Evolutionary conservation across 148 eudicot species (phyloP).

Genomic region (Dianthus caryophyllus): DNA sequence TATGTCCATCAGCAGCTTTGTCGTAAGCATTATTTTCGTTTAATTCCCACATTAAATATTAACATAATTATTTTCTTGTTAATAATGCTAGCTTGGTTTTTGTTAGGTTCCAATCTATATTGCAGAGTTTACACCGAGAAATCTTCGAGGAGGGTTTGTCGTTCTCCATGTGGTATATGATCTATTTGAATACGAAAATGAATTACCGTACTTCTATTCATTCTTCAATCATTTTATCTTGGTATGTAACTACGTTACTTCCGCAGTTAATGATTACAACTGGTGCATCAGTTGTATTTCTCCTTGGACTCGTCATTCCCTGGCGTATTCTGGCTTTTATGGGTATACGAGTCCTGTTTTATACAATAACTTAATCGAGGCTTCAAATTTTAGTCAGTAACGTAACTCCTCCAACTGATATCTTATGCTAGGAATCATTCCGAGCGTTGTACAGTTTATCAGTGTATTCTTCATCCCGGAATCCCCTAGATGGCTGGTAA

Average conservation of each 20-base stretch:
- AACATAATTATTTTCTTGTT: not conserved
- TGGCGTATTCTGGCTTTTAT: conserved; percentile 36
- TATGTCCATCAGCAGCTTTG: conserved; percentile 17
- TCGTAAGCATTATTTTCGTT: conserved; percentile 21
- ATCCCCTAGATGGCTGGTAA: conserved; percentile 50
- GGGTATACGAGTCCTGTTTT: conserved; percentile 21
- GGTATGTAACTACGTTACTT: not conserved
- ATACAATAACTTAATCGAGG: not conserved
- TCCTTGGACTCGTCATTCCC: conserved; percentile 27
- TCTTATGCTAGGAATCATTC: conserved; percentile 27
- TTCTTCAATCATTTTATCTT: not conserved
- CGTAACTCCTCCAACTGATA: too few relatives aligned
- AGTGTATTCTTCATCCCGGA: conserved; percentile 35
- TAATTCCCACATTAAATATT: not conserved
- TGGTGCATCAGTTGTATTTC: conserved; percentile 23
- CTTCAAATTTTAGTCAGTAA: too few relatives aligned
- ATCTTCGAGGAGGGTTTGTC: conserved; percentile 28
- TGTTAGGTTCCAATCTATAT: conserved; percentile 25
- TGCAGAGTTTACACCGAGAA: conserved; percentile 34
- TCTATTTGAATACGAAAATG: not conserved
- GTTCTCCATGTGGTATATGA: conserved; percentile 24
- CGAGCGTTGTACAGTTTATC: conserved; percentile 28
- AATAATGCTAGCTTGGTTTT: not conserved
- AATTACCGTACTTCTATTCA: not conserved
- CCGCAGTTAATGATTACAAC: conserved; percentile 22